Base-by-base conservation (phyloP, 2,329 filamentous ascomycete genomes). In the Elsinoe ampelina region DNA sequence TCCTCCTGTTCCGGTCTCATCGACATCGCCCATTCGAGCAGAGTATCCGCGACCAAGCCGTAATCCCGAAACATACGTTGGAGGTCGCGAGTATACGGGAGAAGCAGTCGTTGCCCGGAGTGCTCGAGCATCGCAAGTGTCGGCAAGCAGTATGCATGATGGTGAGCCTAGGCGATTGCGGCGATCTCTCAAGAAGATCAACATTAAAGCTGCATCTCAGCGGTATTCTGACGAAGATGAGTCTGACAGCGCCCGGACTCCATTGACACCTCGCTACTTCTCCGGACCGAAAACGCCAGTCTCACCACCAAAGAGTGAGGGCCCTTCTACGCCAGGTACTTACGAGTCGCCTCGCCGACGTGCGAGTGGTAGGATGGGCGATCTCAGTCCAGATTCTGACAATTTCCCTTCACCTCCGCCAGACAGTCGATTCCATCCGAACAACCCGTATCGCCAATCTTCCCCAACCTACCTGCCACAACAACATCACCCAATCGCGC, bases 231-330 rank as follows among this genome's bases (percentile, higher is more conserved):
- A 69, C 22, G 68, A 70, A 3, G 65, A 71, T 39, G 70, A 76
- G 48, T 77, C 77, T 59, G 68, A 73, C 12, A 74, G 76, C 19
- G 74, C 71, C 2, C 71, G 73, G 34, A 75, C 73, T n/a, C 77
- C 80, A 1, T 70, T 83, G 3, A 80, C 79, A 1, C 80, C 80
- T 7, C 73, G 79, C 41, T 70, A 76, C 60, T 82, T 82, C 67
- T 56, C 52, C 2, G 75, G 76, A 47, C 78, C 78, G 2, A 74
- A 77, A 6, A 78, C 80, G 1, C 80, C 80, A n/a, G 73, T 73
- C 5, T 75, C 77, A 3, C 78, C 79, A 4, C 68, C 68, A 0
- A 59, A 58, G n/a, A 52, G 67, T 67, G 59, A 63, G 59, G 55
- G 66, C 6, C 64, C 67, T 2, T 65, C 64, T 4, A 67, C 67